Conservation (phyloP, 352 stramenopile genomes). For the Phytophthora uliginosa region DNA sequence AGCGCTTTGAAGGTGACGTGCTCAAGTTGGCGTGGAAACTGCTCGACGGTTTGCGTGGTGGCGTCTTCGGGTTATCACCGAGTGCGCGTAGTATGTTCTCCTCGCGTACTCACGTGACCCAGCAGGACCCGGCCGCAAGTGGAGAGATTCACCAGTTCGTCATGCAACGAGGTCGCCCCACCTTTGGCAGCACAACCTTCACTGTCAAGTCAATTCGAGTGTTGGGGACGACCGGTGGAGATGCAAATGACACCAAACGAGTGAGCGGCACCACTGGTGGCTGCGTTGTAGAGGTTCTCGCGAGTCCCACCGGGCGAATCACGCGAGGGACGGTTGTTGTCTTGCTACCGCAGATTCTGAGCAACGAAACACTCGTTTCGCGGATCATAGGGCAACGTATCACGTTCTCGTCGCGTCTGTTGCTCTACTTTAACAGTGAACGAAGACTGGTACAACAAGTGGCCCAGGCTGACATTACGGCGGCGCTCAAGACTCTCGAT, state of each 20-base stretch:
- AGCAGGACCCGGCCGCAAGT: constrained; percentile 15
- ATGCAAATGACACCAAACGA: constrained; percentile 6
- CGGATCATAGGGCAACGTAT: constrained; percentile 9
- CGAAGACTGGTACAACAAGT: constrained; percentile 23
- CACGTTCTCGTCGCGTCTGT: constrained; percentile 22
- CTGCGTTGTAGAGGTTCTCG: constrained; percentile 29
- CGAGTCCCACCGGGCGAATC: constrained; percentile 4
- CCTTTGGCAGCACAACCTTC: constrained; percentile 33
- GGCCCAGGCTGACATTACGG: constrained; percentile 24
- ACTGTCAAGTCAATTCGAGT: constrained; percentile 30
- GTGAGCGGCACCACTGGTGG: constrained; percentile 13
- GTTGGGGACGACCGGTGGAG: constrained; percentile 9
- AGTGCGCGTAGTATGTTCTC: constrained; percentile 26
- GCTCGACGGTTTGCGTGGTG: constrained; percentile 22
- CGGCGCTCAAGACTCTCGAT: constrained; percentile 6
- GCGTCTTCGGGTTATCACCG: constrained; percentile 12
- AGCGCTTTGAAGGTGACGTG: constrained; percentile 33
- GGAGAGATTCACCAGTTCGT: constrained; percentile 35
- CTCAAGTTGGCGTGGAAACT: constrained; percentile 23
- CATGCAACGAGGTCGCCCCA: constrained; percentile 37
- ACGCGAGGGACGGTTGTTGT: constrained; percentile 10
- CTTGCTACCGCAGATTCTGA: constrained; percentile 21
- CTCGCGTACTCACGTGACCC: constrained; percentile 10
- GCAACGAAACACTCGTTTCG: constrained; percentile 14
- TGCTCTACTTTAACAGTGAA: constrained; percentile 27